Evolutionary conservation across 23 red algal species (phyloP).

Genomic region (Gracilaria domingensis): DNA sequence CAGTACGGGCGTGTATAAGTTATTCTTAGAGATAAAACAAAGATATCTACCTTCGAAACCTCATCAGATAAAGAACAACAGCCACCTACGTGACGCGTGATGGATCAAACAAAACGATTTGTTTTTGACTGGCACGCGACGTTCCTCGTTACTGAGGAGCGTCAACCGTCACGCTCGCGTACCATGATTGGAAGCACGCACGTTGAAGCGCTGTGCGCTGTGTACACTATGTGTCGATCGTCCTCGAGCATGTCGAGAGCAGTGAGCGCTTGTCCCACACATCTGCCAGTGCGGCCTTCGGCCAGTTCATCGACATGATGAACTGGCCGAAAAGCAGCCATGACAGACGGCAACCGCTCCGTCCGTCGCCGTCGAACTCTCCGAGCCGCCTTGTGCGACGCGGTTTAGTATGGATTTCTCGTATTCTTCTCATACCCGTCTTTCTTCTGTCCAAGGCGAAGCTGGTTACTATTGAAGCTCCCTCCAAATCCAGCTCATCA

Average conservation of each 20-base stretch:
- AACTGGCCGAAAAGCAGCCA: no score
- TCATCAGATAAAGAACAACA: neutral
- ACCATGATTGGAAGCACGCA: neutral
- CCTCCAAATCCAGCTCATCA: neutral
- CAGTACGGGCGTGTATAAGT: no score
- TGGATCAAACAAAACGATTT: neutral
- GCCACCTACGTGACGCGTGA: neutral
- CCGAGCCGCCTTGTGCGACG: no score
- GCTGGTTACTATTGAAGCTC: constrained; percentile 23
- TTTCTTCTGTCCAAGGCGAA: constrained; percentile 44
- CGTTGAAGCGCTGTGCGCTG: no score
- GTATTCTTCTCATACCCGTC: constrained; percentile 16
- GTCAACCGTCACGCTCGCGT: neutral
- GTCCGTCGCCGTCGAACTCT: neutral
- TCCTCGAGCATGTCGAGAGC: no score
- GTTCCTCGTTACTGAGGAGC: neutral
- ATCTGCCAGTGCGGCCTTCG: no score
- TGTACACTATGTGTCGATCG: no score
- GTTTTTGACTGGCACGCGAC: neutral
- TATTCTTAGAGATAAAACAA: no score
- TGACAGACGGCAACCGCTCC: no score
- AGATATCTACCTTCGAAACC: no score
- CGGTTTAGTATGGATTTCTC: constrained; percentile 30
- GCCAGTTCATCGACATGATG: neutral
- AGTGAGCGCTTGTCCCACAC: no score